Evolutionary conservation across 306 rosid genomes (phyloP), one percentile per base, ranked within the genome.

Genomic region (Cicer yamashitae): DNA sequence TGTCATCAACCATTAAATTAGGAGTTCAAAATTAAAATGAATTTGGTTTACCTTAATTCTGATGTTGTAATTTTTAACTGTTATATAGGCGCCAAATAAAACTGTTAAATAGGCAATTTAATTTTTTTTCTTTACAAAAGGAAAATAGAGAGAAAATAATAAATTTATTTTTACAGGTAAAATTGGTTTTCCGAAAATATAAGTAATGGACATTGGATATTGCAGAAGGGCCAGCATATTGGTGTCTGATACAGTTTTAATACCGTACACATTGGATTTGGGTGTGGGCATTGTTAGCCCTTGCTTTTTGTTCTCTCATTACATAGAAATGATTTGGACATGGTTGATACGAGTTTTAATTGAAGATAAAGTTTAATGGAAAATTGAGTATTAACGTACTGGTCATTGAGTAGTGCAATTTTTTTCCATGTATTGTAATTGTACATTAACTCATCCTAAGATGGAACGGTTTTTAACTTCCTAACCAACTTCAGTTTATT

Each of bases 11-110:
- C 43, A 40, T 57, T 18, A 34, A 65, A n/a, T 34, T 75, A 68
- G 63, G 52, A 22, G 48, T 48, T n/a, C 41, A 48, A 63, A 58
- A 60, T 56, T 52, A 17, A 79, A 76, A 69, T 14, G 76, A 63
- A 54, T 43, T 77, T 40, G 17, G 71, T 44, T 65, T 80, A 77
- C 46, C 63, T 54, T 72, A 46, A 66, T 66, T 76, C 38, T 70
- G 47, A 51, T 54, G 60, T 47, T 66, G 73, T 79, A 69, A 68
- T 20, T 48, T 44, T 38, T 48, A 72, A 38, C 57, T 77, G 30
- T 20, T 53, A 75, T 57, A 59, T 73, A 72, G 34, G 34, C 34
- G 5, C 34, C 34, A 30, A 30, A 30, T 0, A 30, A 30, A 30
- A 30, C 34, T 30, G 34, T 30, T 30, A 30, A 30, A 3, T 30